These are phyloP conservation scores for Tolypocladium ophioglossoides DNA, from an alignment of 2,329 filamentous ascomycete genomes.

Conservation along the genomic window DNA sequence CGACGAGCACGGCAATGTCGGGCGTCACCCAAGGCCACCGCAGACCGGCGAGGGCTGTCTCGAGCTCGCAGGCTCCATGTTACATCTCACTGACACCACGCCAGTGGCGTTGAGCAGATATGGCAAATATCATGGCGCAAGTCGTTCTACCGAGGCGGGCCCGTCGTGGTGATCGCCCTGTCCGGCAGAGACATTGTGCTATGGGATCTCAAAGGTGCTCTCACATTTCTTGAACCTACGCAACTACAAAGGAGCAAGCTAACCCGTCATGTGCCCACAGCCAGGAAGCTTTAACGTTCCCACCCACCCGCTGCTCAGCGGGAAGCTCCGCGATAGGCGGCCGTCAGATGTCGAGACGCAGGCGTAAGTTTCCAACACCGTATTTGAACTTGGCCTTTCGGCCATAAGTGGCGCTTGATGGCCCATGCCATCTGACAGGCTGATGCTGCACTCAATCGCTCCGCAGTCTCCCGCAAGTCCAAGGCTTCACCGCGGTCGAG, in stretches of 20 bases:
- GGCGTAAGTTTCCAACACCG: constrained; percentile 32
- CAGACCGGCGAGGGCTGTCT: constrained; percentile 65
- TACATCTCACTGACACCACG: too few species aligned
- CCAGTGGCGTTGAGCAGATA: constrained; percentile 66
- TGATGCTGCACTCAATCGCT: not conserved
- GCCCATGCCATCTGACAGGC: not conserved
- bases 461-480: constrained; percentile 43
- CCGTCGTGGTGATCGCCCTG: constrained; percentile 71
- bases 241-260: not conserved
- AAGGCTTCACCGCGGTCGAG: constrained; percentile 59
- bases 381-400: too few species aligned
- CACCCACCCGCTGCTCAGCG: constrained; percentile 63
- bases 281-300: constrained; percentile 47
- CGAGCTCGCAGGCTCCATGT: too few species aligned
- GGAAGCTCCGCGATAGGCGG: constrained; percentile 58
- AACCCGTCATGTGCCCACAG: constrained; percentile 13
- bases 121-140: constrained; percentile 66
- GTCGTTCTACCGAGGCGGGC: constrained; percentile 67
- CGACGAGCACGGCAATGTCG: constrained; percentile 51
- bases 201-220: constrained; percentile 59
- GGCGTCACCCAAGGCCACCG: constrained; percentile 63
- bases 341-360: constrained; percentile 54
- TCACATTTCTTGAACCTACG: too few species aligned
- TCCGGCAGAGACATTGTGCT: constrained; percentile 70
- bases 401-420: not conserved